Conservation (phyloP, 1,139 yeast genomes). For the Candida tropicalis region DNA sequence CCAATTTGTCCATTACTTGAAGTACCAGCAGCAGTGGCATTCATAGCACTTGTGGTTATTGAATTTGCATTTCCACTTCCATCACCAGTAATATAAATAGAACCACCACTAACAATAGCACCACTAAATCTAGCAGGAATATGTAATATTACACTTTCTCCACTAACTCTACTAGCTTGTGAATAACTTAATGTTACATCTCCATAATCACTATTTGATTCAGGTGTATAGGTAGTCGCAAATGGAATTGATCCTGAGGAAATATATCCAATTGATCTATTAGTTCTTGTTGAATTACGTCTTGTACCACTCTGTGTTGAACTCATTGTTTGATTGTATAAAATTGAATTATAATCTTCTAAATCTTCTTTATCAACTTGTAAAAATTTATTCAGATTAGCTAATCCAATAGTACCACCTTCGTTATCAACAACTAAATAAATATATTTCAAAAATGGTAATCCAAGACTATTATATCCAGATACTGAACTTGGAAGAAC, state of each 20-base stretch:
- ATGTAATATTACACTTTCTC: slow-evolving; percentile 20
- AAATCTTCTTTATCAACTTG: slow-evolving; percentile 10
- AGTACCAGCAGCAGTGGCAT: slow-evolving; percentile 6
- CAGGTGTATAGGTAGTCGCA: slow-evolving; percentile 27
- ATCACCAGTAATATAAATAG: slow-evolving; percentile 27
- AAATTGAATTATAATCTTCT: background rate
- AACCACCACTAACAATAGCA: slow-evolving; percentile 33
- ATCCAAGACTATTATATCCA: slow-evolving; percentile 65
- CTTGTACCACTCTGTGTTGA: background rate
- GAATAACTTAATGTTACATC: slow-evolving; percentile 16
- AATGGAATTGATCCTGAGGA: slow-evolving; percentile 39
- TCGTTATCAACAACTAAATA: slow-evolving; percentile 73
- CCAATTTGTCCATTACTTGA: background rate
- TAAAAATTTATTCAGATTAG: slow-evolving; percentile 21
- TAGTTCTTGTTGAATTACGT: background rate
- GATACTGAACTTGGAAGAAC: slow-evolving; percentile 51
- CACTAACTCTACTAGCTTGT: slow-evolving; percentile 15
- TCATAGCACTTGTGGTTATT: slow-evolving; percentile 8
- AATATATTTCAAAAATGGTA: slow-evolving; percentile 56
- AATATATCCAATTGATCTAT: slow-evolving; percentile 30
- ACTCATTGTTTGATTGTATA: background rate
- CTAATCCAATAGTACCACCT: slow-evolving; percentile 57
- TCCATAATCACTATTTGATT: background rate
- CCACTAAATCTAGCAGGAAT: slow-evolving; percentile 43
- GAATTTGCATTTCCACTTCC: background rate